These are phyloP conservation scores for Euclidium syriacum DNA, from an alignment of 345 rosid genomes.

Conservation along the genomic window DNA sequence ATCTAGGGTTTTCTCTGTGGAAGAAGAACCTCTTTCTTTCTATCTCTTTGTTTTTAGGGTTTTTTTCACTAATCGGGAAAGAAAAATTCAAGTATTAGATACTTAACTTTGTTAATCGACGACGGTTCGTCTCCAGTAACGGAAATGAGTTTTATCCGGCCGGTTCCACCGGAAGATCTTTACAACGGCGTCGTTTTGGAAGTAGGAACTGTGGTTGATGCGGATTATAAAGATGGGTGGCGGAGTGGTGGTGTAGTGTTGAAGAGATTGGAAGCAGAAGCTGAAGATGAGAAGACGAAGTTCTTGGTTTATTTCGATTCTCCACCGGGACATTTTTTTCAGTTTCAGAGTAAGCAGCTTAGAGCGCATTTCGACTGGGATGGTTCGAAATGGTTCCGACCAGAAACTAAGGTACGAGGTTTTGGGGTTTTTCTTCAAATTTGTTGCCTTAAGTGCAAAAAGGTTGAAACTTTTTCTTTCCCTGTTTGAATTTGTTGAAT, in stretches of 20 bases:
- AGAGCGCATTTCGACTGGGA: slow-evolving; percentile 48
- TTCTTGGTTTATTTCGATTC: slow-evolving; percentile 42
- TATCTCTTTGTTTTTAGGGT: too few relatives aligned
- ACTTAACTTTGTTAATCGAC: too few relatives aligned
- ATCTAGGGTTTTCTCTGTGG: too few relatives aligned
- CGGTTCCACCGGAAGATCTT: slow-evolving; percentile 44
- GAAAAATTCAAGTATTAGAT: too few relatives aligned
- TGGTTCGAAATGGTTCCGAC: slow-evolving; percentile 41
- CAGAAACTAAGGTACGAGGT: slow-evolving; percentile 30
- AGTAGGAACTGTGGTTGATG: slow-evolving; percentile 36
- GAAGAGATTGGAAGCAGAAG: too few relatives aligned
- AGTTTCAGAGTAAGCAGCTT: slow-evolving; percentile 37
- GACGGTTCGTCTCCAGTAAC: slow-evolving; percentile 35
- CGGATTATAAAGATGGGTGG: slow-evolving; percentile 41
- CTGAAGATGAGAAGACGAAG: slow-evolving; percentile 22
- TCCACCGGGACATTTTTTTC: slow-evolving; percentile 48
- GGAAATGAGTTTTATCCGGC: slow-evolving; percentile 38
- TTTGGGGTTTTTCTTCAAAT: too few relatives aligned
- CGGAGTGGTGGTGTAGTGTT: slow-evolving; percentile 51
- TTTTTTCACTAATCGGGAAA: too few relatives aligned
- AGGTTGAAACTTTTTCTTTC: too few relatives aligned
- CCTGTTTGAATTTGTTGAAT: too few relatives aligned
- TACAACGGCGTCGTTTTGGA: slow-evolving; percentile 17
- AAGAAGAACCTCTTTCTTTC: too few relatives aligned
- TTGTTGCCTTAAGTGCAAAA: too few relatives aligned